Conservation (phyloP, 2,329 filamentous ascomycete genomes). For the Alternaria sp. region DNA sequence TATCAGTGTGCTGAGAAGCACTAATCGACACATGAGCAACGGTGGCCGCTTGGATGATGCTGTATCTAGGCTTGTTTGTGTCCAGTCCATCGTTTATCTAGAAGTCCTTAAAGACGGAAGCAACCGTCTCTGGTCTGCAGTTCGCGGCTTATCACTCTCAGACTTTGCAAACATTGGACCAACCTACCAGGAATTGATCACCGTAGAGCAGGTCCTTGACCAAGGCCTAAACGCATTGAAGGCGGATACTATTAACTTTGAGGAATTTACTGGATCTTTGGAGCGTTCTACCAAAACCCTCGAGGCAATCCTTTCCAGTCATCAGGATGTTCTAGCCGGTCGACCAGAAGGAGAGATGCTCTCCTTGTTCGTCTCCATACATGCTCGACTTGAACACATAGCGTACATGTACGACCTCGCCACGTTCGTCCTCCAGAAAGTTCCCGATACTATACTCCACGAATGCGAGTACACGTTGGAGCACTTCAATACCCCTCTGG, state of each 20-base stretch:
- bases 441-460: slow-evolving; percentile 10
- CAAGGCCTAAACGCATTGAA: slow-evolving; percentile 86
- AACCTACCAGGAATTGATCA: slow-evolving; percentile 86
- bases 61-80: slow-evolving; percentile 68
- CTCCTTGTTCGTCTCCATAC: slow-evolving; percentile 31
- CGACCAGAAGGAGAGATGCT: slow-evolving; percentile 40
- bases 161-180: slow-evolving; percentile 82
- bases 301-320: slow-evolving; percentile 25
- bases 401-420: slow-evolving; percentile 29
- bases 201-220: slow-evolving; percentile 89
- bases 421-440: slow-evolving; percentile 20
- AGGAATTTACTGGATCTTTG: slow-evolving; percentile 81
- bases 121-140: slow-evolving; percentile 81
- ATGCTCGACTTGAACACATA: slow-evolving; percentile 33
- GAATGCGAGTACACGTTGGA: slow-evolving; percentile 54
- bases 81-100: slow-evolving; percentile 85
- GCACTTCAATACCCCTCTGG: slow-evolving; percentile 26
- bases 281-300: slow-evolving; percentile 59
- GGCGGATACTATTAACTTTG: slow-evolving; percentile 84
- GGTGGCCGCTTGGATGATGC: slow-evolving; percentile 79
- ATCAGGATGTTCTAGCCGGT: slow-evolving; percentile 23
- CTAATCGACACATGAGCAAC: slow-evolving; percentile 69
- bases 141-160: slow-evolving; percentile 78
- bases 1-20: slow-evolving; percentile 23
- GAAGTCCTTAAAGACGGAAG: slow-evolving; percentile 85